Evolutionary conservation across 345 rosid species (phyloP), one percentile per base, ranked within the genome.

Genomic region (Dipteronia sinensis): DNA sequence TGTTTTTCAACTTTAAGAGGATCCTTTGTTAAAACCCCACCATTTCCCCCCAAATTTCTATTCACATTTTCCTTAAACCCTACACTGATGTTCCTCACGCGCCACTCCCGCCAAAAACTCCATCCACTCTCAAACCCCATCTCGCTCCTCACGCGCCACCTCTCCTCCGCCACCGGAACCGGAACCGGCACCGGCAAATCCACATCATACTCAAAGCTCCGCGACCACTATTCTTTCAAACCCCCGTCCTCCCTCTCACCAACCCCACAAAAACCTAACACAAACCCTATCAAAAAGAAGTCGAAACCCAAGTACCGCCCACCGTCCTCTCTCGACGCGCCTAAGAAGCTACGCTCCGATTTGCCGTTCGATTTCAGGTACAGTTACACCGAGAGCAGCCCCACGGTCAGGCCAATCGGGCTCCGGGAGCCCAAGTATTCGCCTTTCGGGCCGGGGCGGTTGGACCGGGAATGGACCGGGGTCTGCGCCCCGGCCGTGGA

Each of bases 381-480:
- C 78, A 96, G 98, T 74, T 94, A 96, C 88, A 92, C 99, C 6
- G 97, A 91, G 88, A 92, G 94, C 79, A 88, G 82, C 76, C 87
- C 84, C 53, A 27, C 13, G 51, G 97, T 89, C 56, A 83, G 97
- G 78, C 92, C 99, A 2, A 94, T 91, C 58, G 99, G 99, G 7
- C 83, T 96, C 42, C 86, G 99, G 82, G 97, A 94, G 78, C 98
- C 98, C 31, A 96, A 96, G 77, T 96, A 91, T 86, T 92, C 98
- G 4, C 98, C 99, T 0, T 94, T 96, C 19, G 97, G 99, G 16
- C 98, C 97, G 8, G 91, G 88, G 2, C 87, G 96, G 62, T 56
- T 95, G 72, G 87, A 88, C 85, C 86, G 97, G 66, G 86, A 76
- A 42, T 95, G 98, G 99, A 93, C 98, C 2, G 99, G 98, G 8